Conservation (phyloP, 495 filamentous ascomycete species). For the Daldinia vernicosa region DNA sequence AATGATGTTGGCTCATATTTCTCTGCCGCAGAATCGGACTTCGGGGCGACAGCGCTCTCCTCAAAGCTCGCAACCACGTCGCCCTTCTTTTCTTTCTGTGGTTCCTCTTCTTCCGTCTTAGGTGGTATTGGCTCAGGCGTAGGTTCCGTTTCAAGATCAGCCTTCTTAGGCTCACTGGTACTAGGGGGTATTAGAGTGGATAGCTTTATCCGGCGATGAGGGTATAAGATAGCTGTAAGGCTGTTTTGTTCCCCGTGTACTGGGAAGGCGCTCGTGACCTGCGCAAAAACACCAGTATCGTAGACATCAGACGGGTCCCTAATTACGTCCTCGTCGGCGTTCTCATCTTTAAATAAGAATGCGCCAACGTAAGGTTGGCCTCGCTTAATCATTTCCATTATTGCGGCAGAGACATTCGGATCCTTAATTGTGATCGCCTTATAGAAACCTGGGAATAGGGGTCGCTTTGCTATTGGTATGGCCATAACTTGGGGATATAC, state of each 20-base stretch:
- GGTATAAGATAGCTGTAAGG: slow-evolving; percentile 92
- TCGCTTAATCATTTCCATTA: slow-evolving; percentile 96
- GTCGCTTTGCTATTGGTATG: slow-evolving; percentile 94
- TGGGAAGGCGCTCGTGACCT: slow-evolving; percentile 94
- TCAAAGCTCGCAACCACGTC: slow-evolving; percentile 98
- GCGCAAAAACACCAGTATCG: slow-evolving; percentile 95
- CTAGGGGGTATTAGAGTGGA: slow-evolving; percentile 76
- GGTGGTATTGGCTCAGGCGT: slow-evolving; percentile 64
- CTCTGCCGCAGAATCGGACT: slow-evolving; percentile 57
- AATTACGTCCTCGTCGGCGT: slow-evolving; percentile 89
- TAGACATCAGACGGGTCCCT: slow-evolving; percentile 88
- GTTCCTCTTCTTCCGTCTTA: slow-evolving; percentile 59
- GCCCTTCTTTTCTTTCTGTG: slow-evolving; percentile 74
- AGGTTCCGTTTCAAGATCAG: slow-evolving; percentile 52
- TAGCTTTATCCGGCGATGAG: slow-evolving; percentile 93
- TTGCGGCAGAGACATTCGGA: slow-evolving; percentile 84
- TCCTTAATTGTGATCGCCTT: slow-evolving; percentile 97
- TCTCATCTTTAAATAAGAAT: slow-evolving; percentile 96
- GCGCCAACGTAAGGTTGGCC: slow-evolving; percentile 98
- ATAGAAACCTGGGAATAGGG: slow-evolving; percentile 97
- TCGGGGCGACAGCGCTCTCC: slow-evolving; percentile 68
- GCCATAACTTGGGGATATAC: slow-evolving; percentile 99
- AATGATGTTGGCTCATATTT: slow-evolving; percentile 91
- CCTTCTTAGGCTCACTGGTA: slow-evolving; percentile 51
- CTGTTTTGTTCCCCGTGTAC: slow-evolving; percentile 79